Evolutionary conservation across 2,329 filamentous ascomycete species (phyloP).

Genomic region (Fusarium chaquense): DNA sequence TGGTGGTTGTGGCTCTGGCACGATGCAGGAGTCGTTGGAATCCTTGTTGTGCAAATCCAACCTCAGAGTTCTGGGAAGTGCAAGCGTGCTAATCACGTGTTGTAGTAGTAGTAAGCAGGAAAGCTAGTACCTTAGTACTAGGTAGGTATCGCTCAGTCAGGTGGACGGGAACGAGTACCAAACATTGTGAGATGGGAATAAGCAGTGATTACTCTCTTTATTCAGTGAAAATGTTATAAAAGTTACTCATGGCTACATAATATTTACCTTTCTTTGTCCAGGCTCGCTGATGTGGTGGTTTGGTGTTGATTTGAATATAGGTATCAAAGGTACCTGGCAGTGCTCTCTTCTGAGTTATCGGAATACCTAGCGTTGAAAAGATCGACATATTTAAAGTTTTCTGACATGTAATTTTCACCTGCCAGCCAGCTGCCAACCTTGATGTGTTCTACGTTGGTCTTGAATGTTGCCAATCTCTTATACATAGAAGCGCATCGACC

Average conservation of each 20-base stretch:
- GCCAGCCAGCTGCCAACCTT: too few species aligned
- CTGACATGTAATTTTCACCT: not conserved
- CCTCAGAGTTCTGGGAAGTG: constrained; percentile 20
- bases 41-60: constrained; percentile 43
- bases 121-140: not conserved
- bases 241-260: not conserved
- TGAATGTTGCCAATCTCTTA: not conserved
- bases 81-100: constrained; percentile 39
- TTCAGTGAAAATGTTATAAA: not conserved
- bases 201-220: not conserved
- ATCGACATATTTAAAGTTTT: not conserved
- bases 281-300: not conserved
- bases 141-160: not conserved
- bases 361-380: not conserved
- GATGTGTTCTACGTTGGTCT: not conserved
- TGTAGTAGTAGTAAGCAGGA: not conserved
- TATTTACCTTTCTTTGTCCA: not conserved
- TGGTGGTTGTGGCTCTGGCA: constrained; percentile 36
- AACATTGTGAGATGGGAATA: not conserved
- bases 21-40: constrained; percentile 41
- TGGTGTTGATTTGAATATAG: not conserved
- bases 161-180: not conserved
- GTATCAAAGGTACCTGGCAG: not conserved
- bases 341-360: not conserved
- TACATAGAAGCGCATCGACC: not conserved